These are phyloP conservation scores for Bryoerythrophyllum caledonicum DNA, from an alignment of 225 moss, liverwort and hornwort species.

Conservation along the genomic window DNA sequence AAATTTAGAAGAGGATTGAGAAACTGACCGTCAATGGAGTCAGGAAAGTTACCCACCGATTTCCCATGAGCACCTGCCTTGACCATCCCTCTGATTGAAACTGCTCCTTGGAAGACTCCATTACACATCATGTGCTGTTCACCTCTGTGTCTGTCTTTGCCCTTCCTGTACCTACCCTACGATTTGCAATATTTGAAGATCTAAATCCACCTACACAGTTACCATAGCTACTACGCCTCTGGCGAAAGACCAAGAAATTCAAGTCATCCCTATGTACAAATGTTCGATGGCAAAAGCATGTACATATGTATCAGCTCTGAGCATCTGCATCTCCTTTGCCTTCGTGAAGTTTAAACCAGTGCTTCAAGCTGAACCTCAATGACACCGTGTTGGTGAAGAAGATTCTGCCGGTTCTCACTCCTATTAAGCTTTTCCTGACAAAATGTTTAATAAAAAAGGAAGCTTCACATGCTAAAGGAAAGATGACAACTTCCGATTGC, in stretches of 20 bases:
- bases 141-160: slow-evolving; percentile 8
- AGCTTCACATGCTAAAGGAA: slow-evolving; percentile 18
- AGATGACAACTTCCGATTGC: slow-evolving; percentile 11
- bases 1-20: slow-evolving; percentile 8
- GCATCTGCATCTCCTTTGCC: neutral
- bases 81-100: slow-evolving; percentile 14
- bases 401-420: slow-evolving; percentile 16
- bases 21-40: slow-evolving; percentile 26
- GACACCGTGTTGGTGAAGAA: slow-evolving; percentile 1
- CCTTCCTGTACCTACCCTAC: slow-evolving; percentile 6
- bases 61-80: neutral
- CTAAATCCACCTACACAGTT: slow-evolving; percentile 12
- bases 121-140: slow-evolving; percentile 12
- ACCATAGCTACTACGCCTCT: neutral
- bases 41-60: slow-evolving; percentile 8
- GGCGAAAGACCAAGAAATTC: slow-evolving; percentile 16
- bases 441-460: neutral
- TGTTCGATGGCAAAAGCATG: slow-evolving; percentile 19
- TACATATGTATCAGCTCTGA: slow-evolving; percentile 13
- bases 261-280: slow-evolving; percentile 31
- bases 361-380: slow-evolving; percentile 30
- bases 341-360: slow-evolving; percentile 10
- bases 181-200: slow-evolving; percentile 20
- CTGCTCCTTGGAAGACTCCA: slow-evolving; percentile 5
- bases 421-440: neutral